These are phyloP conservation scores for Linnemannia elongata DNA, from an alignment of 192 early-diverging fungal genomes.

Conservation along the genomic window DNA sequence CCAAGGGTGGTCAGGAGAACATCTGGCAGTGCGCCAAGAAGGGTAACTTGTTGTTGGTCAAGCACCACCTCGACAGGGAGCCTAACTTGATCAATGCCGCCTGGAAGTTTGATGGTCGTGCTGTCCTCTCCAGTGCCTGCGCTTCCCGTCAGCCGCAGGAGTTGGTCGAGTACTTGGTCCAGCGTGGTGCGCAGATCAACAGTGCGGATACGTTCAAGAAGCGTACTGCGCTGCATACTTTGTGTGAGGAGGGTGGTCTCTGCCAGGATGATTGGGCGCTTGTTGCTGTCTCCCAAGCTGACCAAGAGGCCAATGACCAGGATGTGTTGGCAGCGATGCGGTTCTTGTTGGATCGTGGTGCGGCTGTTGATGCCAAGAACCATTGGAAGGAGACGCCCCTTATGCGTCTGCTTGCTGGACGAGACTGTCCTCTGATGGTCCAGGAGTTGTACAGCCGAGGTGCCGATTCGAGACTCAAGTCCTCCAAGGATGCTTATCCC, in stretches of 20 bases:
- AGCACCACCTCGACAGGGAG: slow-evolving; percentile 38
- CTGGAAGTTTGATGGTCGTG: slow-evolving; percentile 55
- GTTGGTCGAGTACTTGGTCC: slow-evolving; percentile 48
- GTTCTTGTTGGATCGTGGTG: slow-evolving; percentile 44
- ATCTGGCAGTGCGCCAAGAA: slow-evolving; percentile 54
- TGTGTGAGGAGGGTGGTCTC: slow-evolving; percentile 51
- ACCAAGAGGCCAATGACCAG: slow-evolving; percentile 43
- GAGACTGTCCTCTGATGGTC: slow-evolving; percentile 50
- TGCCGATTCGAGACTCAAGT: slow-evolving; percentile 41
- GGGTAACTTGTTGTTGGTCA: slow-evolving; percentile 35
- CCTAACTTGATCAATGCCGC: slow-evolving; percentile 32
- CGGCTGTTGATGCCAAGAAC: slow-evolving; percentile 51
- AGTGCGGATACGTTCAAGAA: slow-evolving; percentile 48
- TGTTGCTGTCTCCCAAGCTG: slow-evolving; percentile 27
- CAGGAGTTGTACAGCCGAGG: slow-evolving; percentile 56
- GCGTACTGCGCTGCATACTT: slow-evolving; percentile 47
- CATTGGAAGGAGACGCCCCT: slow-evolving; percentile 53
- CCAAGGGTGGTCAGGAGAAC: slow-evolving; percentile 46
- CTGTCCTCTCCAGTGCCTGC: slow-evolving; percentile 52
- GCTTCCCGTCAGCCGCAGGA: slow-evolving; percentile 43
- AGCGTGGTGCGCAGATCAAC: slow-evolving; percentile 47
- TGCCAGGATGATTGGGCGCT: slow-evolving; percentile 44
- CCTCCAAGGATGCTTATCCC: slow-evolving; percentile 48
- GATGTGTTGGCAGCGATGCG: slow-evolving; percentile 52
- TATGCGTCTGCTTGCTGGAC: slow-evolving; percentile 43